Evolutionary conservation across 2,329 filamentous ascomycete genomes (phyloP).

Genomic region (Colletotrichum musicola): DNA sequence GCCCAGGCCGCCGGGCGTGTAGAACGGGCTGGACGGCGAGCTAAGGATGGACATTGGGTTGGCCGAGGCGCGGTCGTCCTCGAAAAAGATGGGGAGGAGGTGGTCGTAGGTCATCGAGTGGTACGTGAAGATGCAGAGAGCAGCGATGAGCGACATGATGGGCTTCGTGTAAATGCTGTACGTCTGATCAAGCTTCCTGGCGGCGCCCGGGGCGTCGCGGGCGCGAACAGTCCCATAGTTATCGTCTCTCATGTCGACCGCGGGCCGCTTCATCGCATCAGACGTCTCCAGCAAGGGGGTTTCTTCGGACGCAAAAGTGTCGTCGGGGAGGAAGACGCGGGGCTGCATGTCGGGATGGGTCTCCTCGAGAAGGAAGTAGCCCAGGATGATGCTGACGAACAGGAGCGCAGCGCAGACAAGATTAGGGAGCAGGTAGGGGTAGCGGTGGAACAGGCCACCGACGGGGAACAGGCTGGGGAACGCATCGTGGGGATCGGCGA

Average conservation of each 20-base stretch:
- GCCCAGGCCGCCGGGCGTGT: constrained; percentile 72
- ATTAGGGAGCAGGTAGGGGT: constrained; percentile 92
- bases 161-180: constrained; percentile 66
- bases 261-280: constrained; percentile 78
- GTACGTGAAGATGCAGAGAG: constrained; percentile 91
- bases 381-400: constrained; percentile 81
- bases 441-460: constrained; percentile 78
- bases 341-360: constrained; percentile 74
- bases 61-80: constrained; percentile 72
- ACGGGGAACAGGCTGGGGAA: constrained; percentile 79
- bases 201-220: constrained; percentile 49
- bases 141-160: constrained; percentile 82
- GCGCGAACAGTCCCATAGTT: constrained; percentile 79
- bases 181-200: constrained; percentile 50
- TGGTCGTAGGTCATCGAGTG: constrained; percentile 97
- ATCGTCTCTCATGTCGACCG: constrained; percentile 80
- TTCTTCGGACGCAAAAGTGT: constrained; percentile 69
- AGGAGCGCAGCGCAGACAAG: constrained; percentile 84
- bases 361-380: constrained; percentile 86
- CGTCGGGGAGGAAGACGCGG: constrained; percentile 53
- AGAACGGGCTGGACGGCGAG: constrained; percentile 59
- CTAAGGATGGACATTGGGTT: constrained; percentile 50
- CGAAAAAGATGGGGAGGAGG: constrained; percentile 91
- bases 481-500: constrained; percentile 81
- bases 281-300: constrained; percentile 83